These are phyloP conservation scores for Raddia distichophylla DNA, from an alignment of 176 grass and related monocot genomes.

Conservation along the genomic window DNA sequence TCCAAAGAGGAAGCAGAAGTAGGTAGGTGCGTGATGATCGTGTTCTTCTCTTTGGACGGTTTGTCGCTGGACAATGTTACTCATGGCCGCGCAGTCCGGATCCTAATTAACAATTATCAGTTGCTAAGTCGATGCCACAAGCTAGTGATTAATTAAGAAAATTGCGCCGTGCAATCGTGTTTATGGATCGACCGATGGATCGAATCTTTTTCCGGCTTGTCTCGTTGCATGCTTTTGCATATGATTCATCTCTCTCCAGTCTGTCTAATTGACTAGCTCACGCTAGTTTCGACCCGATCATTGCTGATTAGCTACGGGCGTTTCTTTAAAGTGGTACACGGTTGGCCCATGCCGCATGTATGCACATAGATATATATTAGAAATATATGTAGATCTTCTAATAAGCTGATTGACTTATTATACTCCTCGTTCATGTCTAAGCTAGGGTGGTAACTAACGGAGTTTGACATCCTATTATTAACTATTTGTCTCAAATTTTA, in stretches of 20 bases:
- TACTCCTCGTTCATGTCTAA: too few species aligned
- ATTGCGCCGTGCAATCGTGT: conserved; percentile 30
- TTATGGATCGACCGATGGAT: conserved; percentile 11
- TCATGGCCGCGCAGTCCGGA: conserved; percentile 42
- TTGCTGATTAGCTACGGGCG: conserved; percentile 6
- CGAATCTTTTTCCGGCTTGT: conserved; percentile 40
- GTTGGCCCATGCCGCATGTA: conserved; percentile 7
- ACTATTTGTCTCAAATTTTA: too few species aligned
- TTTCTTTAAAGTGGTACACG: conserved; percentile 19
- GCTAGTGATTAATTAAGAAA: neutral
- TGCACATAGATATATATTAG: neutral
- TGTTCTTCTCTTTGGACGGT: conserved; percentile 46
- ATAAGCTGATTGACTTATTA: too few species aligned
- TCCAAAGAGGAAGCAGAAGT: neutral
- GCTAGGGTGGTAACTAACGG: too few species aligned
- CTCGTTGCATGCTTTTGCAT: neutral
- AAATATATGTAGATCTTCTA: too few species aligned
- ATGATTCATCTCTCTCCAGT: conserved; percentile 17
- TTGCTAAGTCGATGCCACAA: neutral
- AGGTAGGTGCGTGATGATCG: conserved; percentile 42
- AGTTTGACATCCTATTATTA: too few species aligned
- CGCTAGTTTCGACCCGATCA: conserved; percentile 24
- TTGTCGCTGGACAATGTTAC: conserved; percentile 43
- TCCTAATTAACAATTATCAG: conserved; percentile 16
- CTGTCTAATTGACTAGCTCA: conserved; percentile 38